Evolutionary conservation across 208 protist species (phyloP).

Genomic region (Endotrypanum monterogeii): DNA sequence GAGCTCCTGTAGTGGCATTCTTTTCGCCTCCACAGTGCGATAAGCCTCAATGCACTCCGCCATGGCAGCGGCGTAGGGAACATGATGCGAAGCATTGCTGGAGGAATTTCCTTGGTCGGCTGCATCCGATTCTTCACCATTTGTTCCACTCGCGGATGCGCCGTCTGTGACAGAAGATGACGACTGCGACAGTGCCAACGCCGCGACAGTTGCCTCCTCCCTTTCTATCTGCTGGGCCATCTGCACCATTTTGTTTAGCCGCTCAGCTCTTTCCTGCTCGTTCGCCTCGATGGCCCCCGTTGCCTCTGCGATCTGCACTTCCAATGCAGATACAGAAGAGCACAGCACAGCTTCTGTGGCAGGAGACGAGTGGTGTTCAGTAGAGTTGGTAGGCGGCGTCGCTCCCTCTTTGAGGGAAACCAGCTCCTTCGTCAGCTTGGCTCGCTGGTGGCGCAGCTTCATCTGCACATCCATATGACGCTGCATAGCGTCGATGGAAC

Average conservation of each 20-base stretch:
- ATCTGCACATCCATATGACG: constrained; percentile 58
- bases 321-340: neutral
- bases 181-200: neutral
- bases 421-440: constrained; percentile 40
- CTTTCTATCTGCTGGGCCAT: constrained; percentile 20
- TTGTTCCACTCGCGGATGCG: neutral
- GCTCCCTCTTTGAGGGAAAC: constrained; percentile 5
- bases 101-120: neutral
- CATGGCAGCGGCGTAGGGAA: constrained; percentile 58
- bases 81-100: neutral
- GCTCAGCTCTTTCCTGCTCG: constrained; percentile 30
- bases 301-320: constrained; percentile 29
- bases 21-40: constrained; percentile 57
- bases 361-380: neutral
- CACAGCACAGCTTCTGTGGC: constrained; percentile 4
- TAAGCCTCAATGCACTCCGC: constrained; percentile 74
- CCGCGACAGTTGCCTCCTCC: constrained; percentile 20
- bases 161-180: neutral
- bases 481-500: constrained; percentile 66
- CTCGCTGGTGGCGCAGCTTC: constrained; percentile 49
- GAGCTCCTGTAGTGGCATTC: constrained; percentile 60
- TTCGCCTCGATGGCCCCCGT: constrained; percentile 30
- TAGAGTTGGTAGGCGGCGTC: neutral
- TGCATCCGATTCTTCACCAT: neutral
- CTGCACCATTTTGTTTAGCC: constrained; percentile 31